phyloP scores from a whole-genome alignment of 75 land plant genomes.

The Picea sitchensis region DNA sequence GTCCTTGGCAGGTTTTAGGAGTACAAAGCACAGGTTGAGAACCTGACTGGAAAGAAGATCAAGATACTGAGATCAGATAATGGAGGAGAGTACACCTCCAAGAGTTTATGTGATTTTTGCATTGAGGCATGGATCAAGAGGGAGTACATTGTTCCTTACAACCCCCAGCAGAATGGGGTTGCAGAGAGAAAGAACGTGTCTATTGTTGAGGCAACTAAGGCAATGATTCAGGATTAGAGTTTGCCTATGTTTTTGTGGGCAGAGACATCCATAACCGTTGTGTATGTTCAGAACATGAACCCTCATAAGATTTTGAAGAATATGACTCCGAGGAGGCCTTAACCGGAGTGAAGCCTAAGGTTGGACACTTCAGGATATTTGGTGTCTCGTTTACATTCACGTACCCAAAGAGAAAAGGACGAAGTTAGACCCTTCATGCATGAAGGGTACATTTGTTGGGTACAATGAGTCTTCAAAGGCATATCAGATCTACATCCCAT shows the following conservation, averaged over 20 bases:
- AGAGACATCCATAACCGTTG: background rate
- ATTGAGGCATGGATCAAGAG: background rate
- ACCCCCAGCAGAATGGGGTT: slow-evolving; percentile 4
- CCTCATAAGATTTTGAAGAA: background rate
- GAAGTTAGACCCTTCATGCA: slow-evolving; percentile 2
- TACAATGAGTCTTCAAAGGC: background rate
- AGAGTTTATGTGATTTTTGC: background rate
- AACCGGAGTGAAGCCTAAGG: background rate
- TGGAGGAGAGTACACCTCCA: background rate
- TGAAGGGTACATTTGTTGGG: slow-evolving; percentile 12
- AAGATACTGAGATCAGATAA: no score
- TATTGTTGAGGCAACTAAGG: background rate
- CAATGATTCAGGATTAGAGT: slow-evolving; percentile 5
- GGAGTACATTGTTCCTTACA: slow-evolving; percentile 2
- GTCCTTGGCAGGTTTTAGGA: background rate
- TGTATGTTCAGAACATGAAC: background rate
- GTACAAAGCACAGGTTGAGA: background rate
- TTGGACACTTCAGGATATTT: background rate
- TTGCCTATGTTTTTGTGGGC: background rate
- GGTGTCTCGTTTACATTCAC: background rate
- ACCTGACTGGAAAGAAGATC: no score
- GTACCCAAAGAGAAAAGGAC: background rate
- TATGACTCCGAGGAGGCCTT: slow-evolving; percentile 10
- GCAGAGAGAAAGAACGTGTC: slow-evolving; percentile 1
- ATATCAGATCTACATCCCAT: background rate